Base-by-base conservation (phyloP, 495 filamentous ascomycete species). In the Trypethelium eluteriae region DNA sequence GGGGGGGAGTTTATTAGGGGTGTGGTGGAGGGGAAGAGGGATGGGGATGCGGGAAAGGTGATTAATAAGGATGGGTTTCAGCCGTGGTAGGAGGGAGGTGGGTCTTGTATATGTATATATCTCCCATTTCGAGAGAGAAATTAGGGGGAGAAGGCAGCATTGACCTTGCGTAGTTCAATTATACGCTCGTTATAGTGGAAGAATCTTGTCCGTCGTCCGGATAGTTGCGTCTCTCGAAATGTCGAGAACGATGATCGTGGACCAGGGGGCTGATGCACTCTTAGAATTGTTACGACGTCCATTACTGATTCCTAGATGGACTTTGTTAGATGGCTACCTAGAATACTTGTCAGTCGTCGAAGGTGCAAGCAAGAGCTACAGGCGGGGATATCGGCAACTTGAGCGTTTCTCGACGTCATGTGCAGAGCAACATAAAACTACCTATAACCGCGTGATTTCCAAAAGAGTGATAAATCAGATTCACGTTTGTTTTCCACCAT, bases 11-110 rank as follows among this genome's bases (percentile, higher is more conserved):
- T 69, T 39, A 62, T 69, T 41, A 63, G 50, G 59, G 68, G 68
- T 62, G 69, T 73, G 34, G 63, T 74, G 50, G 67, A 74, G 64
- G 73, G 73, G 1, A 67, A 71, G 61, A 65, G 70, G 39, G 73
- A 74, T 63, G 50, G 63, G 34, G 65, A 73, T 67, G 56, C 39
- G 10, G 73, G 73, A 3, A 71, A 73, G 50, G 72, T 72, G 4
- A 65, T 74, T 38, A 62, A 66, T 12, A 50, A 34, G n/a, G 41
- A 61, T 25, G 62, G 59, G 47, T 57, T 67, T 36, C 70, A 72
- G 63, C 65, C 68, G 11, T 72, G 46, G 12, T 70, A 65, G 59
- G 12, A 11, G 25, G 12, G 53, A 7, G 53, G n/a, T 7, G 53
- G 41, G 7, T 44, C 41, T 14, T 7, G 25, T 25, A 25, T 25